phyloP scores from a whole-genome alignment of 805 yeast species.

The Pichia sporocuriosa region DNA sequence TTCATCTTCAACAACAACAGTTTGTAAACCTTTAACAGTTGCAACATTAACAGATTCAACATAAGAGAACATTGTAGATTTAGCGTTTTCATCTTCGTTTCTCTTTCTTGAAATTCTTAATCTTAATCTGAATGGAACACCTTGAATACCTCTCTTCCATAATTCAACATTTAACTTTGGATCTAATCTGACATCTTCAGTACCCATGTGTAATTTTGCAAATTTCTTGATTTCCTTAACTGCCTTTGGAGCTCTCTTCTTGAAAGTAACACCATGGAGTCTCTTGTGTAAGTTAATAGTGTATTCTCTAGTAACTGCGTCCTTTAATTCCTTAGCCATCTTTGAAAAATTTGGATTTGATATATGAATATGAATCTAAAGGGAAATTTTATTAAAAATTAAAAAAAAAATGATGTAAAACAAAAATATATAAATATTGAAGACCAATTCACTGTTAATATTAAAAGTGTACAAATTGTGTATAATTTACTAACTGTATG shows the following conservation, averaged over 20 bases:
- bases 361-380: not conserved
- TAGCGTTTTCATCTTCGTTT: constrained; percentile 99
- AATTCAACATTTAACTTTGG: constrained; percentile 97
- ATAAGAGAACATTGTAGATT: constrained; percentile 93
- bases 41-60: constrained; percentile 97
- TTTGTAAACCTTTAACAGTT: constrained; percentile 94
- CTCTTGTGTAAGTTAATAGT: constrained; percentile 99
- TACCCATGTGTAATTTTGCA: constrained; percentile 98
- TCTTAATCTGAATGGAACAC: constrained; percentile 97
- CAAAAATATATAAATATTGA: not conserved
- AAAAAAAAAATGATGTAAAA: not conserved
- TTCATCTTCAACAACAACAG: constrained; percentile 84
- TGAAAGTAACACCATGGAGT: constrained; percentile 98
- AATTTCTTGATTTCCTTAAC: constrained; percentile 98
- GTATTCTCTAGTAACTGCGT: constrained; percentile 99
- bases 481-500: too few relatives aligned
- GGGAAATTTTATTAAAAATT: too few relatives aligned
- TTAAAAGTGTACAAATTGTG: too few relatives aligned
- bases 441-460: too few relatives aligned
- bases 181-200: constrained; percentile 97
- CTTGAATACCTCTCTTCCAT: constrained; percentile 99
- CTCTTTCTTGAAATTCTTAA: constrained; percentile 95
- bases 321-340: constrained; percentile 69
- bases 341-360: constrained; percentile 9
- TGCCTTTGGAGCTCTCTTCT: constrained; percentile 99